Conservation (phyloP, 768 basidiomycete genomes). For the Royoungia palumana region DNA sequence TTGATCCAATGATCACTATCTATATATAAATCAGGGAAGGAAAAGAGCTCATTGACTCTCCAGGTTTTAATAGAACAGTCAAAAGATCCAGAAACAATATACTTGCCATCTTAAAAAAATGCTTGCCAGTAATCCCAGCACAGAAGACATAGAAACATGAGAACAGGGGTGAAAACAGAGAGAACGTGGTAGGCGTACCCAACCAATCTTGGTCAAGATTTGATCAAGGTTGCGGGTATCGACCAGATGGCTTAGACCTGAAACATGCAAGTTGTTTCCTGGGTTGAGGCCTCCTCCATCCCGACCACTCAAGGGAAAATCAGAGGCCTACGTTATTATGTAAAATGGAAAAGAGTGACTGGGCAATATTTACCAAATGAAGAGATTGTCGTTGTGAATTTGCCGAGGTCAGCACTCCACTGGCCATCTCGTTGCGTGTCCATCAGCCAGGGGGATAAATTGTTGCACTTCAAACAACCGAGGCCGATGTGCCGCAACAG, state of each 20-base stretch:
- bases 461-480: too few relatives aligned
- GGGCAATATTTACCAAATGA: too few relatives aligned
- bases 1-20: neutral
- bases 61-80: too few relatives aligned
- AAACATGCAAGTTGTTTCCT: conserved; percentile 65
- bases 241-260: conserved; percentile 53
- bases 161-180: too few relatives aligned
- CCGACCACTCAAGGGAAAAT: conserved; percentile 10
- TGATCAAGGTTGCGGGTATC: conserved; percentile 88
- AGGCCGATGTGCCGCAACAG: too few relatives aligned
- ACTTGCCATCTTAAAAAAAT: too few relatives aligned
- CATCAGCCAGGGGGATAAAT: too few relatives aligned
- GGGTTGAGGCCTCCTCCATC: conserved; percentile 47
- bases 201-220: conserved; percentile 83
- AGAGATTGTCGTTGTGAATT: too few relatives aligned
- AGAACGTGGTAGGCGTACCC: too few relatives aligned
- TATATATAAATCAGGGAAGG: neutral
- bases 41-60: neutral
- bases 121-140: conserved; percentile 7
- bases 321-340: neutral
- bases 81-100: too few relatives aligned
- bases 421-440: neutral
- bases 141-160: neutral
- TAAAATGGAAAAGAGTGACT: neutral
- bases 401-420: too few relatives aligned